Percentiles rank a stretch among this genome's conserved stretches.
These are phyloP conservation scores for Dryas integrifolia DNA, from an alignment of 331 rosid genomes.

Conservation along the genomic window DNA sequence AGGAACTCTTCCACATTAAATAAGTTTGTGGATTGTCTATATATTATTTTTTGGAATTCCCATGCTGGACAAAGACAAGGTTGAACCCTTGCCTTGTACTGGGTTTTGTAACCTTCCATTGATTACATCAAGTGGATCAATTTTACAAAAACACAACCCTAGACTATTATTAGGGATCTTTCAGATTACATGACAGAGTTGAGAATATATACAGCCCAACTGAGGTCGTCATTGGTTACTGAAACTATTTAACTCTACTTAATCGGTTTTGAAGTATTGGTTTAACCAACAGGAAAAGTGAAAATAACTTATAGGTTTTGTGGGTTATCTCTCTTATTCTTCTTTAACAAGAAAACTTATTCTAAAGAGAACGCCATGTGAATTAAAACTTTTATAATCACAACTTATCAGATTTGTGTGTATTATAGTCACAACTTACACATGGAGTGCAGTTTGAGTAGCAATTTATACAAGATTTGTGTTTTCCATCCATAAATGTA, in stretches of 20 bases:
- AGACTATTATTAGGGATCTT: not conserved
- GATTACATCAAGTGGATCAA: not conserved
- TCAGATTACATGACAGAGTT: conserved; percentile 1
- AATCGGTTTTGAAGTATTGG: not conserved
- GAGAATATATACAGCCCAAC: not conserved
- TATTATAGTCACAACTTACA: not conserved
- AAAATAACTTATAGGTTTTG: not conserved
- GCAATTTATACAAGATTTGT: not conserved
- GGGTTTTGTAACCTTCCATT: too few species aligned
- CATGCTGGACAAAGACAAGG: not conserved
- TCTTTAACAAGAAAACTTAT: too few species aligned
- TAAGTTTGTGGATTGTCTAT: too few species aligned
- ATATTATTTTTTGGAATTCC: too few species aligned
- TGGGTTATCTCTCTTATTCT: not conserved
- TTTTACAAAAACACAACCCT: not conserved
- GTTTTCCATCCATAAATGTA: not conserved
- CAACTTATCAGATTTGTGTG: too few species aligned
- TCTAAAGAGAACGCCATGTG: too few species aligned
- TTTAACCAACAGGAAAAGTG: too few species aligned
- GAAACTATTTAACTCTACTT: not conserved
- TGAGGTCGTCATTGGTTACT: not conserved
- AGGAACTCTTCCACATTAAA: too few species aligned
- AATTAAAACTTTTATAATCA: not conserved
- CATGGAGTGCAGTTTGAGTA: not conserved
- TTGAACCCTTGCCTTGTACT: not conserved